phyloP scores from a whole-genome alignment of 768 basidiomycete genomes.

The Lactifluus echinatus region DNA sequence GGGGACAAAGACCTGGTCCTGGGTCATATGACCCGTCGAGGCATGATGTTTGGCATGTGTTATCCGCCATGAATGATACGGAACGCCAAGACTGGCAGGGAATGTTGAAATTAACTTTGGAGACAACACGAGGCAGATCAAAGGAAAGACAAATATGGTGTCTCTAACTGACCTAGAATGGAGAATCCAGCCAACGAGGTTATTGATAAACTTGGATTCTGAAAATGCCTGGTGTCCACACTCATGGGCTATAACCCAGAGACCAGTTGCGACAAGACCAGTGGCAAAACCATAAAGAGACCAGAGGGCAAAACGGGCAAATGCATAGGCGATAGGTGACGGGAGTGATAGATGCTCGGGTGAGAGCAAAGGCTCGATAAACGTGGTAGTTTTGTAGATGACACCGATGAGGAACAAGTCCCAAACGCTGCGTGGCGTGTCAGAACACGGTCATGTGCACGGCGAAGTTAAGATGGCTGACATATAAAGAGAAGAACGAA shows the following conservation, averaged over 20 bases:
- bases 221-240: conserved; percentile 97
- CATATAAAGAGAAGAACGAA: conserved; percentile 75
- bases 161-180: conserved; percentile 84
- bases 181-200: conserved; percentile 84
- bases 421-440: conserved; percentile 44
- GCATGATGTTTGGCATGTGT: conserved; percentile 95
- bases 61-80: conserved; percentile 95
- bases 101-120: conserved; percentile 1
- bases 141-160: conserved; percentile 2
- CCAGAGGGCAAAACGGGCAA: conserved; percentile 64
- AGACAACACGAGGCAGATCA: neutral
- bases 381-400: conserved; percentile 59
- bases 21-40: conserved; percentile 84
- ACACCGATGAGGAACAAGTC: conserved; percentile 63
- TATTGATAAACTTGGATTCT: conserved; percentile 84
- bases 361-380: conserved; percentile 54
- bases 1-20: conserved; percentile 95
- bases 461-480: conserved; percentile 29
- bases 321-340: conserved; percentile 51
- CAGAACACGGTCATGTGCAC: conserved; percentile 11
- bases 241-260: conserved; percentile 94
- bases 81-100: conserved; percentile 69
- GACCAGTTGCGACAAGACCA: conserved; percentile 82
- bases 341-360: conserved; percentile 47
- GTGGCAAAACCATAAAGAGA: conserved; percentile 70